Evolutionary conservation across 1,139 yeast species (phyloP).

Genomic region (Saccharomyces pastorianus): DNA sequence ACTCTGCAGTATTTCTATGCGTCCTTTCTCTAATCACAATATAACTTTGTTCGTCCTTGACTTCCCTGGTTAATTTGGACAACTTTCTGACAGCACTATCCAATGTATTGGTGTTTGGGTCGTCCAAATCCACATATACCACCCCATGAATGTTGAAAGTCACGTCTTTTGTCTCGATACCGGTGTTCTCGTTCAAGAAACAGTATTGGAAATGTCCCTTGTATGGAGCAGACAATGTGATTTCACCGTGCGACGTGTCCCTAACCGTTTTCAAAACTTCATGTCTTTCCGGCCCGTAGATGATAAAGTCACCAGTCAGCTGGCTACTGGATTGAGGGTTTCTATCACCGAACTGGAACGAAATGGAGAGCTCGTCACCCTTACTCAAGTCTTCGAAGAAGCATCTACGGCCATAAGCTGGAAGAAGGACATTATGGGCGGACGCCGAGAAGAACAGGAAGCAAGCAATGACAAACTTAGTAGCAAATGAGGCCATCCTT

Average conservation of each 20-base stretch:
- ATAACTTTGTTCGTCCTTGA: conserved; percentile 86
- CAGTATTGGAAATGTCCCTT: conserved; percentile 82
- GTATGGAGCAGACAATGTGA: conserved; percentile 52
- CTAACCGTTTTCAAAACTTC: conserved; percentile 37
- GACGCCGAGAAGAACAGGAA: conserved; percentile 19
- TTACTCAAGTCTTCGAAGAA: conserved; percentile 74
- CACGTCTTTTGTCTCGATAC: conserved; percentile 75
- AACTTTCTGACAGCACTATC: conserved; percentile 79
- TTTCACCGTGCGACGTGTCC: conserved; percentile 76
- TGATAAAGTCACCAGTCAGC: conserved; percentile 64
- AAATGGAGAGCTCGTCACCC: conserved; percentile 80
- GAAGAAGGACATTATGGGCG: conserved; percentile 77
- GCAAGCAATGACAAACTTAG: conserved; percentile 11
- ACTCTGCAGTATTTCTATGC: conserved; percentile 97
- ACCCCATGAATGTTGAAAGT: conserved; percentile 94
- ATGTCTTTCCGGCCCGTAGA: conserved; percentile 28
- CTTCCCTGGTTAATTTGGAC: conserved; percentile 70
- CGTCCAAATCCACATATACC: conserved; percentile 76
- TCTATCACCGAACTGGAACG: conserved; percentile 92
- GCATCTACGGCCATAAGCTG: conserved; percentile 84
- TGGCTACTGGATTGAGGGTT: conserved; percentile 73
- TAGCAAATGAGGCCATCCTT: conserved; percentile 8
- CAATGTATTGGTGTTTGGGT: conserved; percentile 71
- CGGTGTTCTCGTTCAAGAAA: conserved; percentile 77
- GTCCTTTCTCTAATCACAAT: conserved; percentile 94